Percentiles rank a stretch among this genome's conserved stretches.
Evolutionary conservation across 306 rosid genomes (phyloP).

Genomic region (Trifolium fragiferum): DNA sequence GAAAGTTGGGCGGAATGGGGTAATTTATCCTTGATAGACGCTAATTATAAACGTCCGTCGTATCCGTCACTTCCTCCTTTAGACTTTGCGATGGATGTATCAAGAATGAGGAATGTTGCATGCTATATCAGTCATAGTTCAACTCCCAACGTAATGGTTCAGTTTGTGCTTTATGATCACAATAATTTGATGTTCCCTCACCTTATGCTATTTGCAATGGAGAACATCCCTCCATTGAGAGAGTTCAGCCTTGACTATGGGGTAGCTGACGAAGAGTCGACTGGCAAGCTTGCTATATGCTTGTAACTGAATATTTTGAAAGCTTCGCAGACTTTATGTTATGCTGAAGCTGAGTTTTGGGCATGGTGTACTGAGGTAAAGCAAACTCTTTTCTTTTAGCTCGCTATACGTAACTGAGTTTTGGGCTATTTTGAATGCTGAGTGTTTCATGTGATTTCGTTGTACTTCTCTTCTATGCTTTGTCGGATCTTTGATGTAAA

Average conservation of each 20-base stretch:
- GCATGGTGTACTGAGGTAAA: constrained; percentile 56
- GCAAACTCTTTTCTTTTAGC: constrained; percentile 22
- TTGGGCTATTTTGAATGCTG: neutral
- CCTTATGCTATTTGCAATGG: constrained; percentile 94
- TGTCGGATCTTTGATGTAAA: constrained; percentile 23
- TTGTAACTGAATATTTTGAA: constrained; percentile 65
- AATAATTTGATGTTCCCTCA: constrained; percentile 93
- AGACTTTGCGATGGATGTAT: constrained; percentile 93
- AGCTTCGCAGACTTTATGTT: constrained; percentile 41
- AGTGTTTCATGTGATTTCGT: neutral
- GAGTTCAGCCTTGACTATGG: constrained; percentile 99
- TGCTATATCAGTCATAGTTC: constrained; percentile 91
- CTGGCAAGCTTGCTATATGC: constrained; percentile 81
- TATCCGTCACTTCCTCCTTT: constrained; percentile 84
- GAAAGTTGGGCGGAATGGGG: constrained; percentile 96
- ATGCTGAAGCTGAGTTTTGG: constrained; percentile 53
- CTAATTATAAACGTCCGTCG: constrained; percentile 71
- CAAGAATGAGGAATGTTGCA: constrained; percentile 94
- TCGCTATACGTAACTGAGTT: neutral
- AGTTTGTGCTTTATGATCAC: constrained; percentile 87
- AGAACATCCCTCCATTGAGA: constrained; percentile 96
- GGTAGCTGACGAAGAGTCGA: constrained; percentile 71
- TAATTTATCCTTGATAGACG: constrained; percentile 67
- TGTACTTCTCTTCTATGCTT: neutral
- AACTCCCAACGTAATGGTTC: constrained; percentile 87